Evolutionary conservation across 805 yeast species (phyloP).

Genomic region (Wickerhamiella musiphila): DNA sequence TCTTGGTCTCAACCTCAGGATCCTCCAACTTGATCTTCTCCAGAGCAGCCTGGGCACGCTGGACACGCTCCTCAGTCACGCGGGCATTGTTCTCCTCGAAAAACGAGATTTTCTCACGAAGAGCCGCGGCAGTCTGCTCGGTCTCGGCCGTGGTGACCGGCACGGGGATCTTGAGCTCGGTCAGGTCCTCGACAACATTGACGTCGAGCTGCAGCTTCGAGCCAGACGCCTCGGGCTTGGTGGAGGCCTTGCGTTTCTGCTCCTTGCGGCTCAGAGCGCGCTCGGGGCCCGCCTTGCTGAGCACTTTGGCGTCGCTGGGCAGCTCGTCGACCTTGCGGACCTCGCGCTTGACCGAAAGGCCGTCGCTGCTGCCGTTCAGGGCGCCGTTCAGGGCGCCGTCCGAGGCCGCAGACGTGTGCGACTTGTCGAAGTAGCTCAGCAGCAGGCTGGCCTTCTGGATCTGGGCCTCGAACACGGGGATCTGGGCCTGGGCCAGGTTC

Average conservation of each 20-base stretch:
- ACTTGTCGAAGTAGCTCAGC: conserved; percentile 60
- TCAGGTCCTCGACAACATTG: conserved; percentile 55
- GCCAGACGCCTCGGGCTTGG: conserved; percentile 8
- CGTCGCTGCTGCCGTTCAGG: conserved; percentile 11
- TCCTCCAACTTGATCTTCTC: conserved; percentile 34
- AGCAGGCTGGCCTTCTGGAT: conserved; percentile 59
- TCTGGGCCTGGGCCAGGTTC: conserved; percentile 48
- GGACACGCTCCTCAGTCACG: conserved; percentile 60
- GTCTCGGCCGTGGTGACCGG: conserved; percentile 66
- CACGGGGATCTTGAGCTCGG: conserved; percentile 57
- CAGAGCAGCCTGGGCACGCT: conserved; percentile 59
- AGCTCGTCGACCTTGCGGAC: conserved; percentile 29
- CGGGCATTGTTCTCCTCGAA: conserved; percentile 61
- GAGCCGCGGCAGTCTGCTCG: conserved; percentile 41
- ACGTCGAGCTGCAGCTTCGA: conserved; percentile 60
- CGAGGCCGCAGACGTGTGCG: conserved; percentile 40
- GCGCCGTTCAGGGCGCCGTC: conserved; percentile 21
- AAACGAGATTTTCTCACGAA: conserved; percentile 55
- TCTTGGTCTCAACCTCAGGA: conserved; percentile 4
- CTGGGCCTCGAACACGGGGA: conserved; percentile 74
- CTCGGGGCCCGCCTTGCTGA: conserved; percentile 39
- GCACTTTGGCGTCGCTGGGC: conserved; percentile 45
- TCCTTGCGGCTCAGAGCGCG: conserved; percentile 30
- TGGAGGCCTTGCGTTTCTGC: conserved; percentile 24
- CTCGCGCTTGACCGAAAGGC: conserved; percentile 4